phyloP scores from a whole-genome alignment of 768 basidiomycete genomes.

The Collybia nuda region DNA sequence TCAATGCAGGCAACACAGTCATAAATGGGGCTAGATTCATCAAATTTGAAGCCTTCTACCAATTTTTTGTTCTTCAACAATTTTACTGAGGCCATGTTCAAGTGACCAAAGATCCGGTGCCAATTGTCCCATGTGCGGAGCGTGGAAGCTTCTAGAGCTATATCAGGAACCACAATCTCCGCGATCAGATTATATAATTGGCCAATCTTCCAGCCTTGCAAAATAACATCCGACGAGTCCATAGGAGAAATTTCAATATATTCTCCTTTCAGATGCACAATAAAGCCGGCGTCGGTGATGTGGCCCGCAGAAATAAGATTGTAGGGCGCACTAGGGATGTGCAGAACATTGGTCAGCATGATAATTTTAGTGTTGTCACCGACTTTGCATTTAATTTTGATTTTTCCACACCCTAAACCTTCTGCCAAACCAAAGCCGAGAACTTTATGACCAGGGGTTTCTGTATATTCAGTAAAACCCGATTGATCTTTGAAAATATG shows the following conservation, averaged over 20 bases:
- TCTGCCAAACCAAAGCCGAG: not conserved
- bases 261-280: not conserved
- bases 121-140: constrained; percentile 23
- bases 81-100: constrained; percentile 19
- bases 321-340: too few species aligned
- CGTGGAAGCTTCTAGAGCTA: not conserved
- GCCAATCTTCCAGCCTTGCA: constrained; percentile 4
- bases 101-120: constrained; percentile 24
- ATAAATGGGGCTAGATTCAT: constrained; percentile 17
- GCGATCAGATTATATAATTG: constrained; percentile 19
- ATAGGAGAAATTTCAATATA: constrained; percentile 1
- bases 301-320: constrained; percentile 14
- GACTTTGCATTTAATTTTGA: too few species aligned
- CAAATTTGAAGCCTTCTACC: constrained; percentile 26
- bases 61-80: constrained; percentile 24
- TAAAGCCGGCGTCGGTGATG: constrained; percentile 11
- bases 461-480: too few species aligned
- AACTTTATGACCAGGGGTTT: too few species aligned
- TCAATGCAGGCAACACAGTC: constrained; percentile 22
- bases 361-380: too few species aligned
- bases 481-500: too few species aligned
- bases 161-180: constrained; percentile 2
- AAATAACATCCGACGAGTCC: not conserved
- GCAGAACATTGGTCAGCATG: too few species aligned
- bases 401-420: too few species aligned